Conservation (phyloP, 2,329 filamentous ascomycete species). For the Zymoseptoria ardabiliae region DNA sequence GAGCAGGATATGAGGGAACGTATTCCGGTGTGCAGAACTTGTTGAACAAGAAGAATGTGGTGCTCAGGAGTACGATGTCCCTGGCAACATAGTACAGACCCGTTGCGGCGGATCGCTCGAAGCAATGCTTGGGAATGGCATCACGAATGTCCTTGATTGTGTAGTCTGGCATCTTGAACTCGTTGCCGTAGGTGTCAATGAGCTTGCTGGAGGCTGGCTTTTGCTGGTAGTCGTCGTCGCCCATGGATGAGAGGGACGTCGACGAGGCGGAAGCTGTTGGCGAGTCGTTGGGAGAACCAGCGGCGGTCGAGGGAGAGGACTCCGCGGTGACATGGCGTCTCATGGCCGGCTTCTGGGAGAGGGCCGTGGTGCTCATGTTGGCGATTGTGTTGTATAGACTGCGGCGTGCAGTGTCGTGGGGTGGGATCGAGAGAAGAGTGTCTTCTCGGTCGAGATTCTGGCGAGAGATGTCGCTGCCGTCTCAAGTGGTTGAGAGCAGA, state of each 20-base stretch:
- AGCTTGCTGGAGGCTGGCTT: slow-evolving; percentile 49
- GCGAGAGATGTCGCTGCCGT: not conserved
- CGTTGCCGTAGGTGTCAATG: slow-evolving; percentile 87
- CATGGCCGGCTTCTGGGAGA: slow-evolving; percentile 40
- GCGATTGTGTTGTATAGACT: not conserved
- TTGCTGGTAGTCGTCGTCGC: slow-evolving; percentile 52
- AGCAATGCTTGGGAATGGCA: slow-evolving; percentile 97
- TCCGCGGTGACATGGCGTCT: slow-evolving; percentile 44
- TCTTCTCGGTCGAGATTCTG: not conserved
- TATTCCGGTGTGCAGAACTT: slow-evolving; percentile 80
- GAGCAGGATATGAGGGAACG: slow-evolving; percentile 61
- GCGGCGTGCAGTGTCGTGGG: not conserved
- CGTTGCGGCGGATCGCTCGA: slow-evolving; percentile 69
- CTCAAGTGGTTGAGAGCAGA: not conserved
- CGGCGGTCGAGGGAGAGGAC: slow-evolving; percentile 45
- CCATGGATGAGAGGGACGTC: slow-evolving; percentile 86
- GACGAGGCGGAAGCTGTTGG: slow-evolving; percentile 64
- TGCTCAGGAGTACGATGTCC: slow-evolving; percentile 64
- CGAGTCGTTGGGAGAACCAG: slow-evolving; percentile 51
- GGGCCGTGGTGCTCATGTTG: slow-evolving; percentile 45
- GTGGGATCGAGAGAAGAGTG: not conserved
- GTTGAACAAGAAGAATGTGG: slow-evolving; percentile 82
- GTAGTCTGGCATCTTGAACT: slow-evolving; percentile 88
- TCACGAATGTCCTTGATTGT: slow-evolving; percentile 96
- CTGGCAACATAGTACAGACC: slow-evolving; percentile 78